Base-by-base conservation (phyloP, 345 rosid species). In the Diplotaxis tenuifolia region DNA sequence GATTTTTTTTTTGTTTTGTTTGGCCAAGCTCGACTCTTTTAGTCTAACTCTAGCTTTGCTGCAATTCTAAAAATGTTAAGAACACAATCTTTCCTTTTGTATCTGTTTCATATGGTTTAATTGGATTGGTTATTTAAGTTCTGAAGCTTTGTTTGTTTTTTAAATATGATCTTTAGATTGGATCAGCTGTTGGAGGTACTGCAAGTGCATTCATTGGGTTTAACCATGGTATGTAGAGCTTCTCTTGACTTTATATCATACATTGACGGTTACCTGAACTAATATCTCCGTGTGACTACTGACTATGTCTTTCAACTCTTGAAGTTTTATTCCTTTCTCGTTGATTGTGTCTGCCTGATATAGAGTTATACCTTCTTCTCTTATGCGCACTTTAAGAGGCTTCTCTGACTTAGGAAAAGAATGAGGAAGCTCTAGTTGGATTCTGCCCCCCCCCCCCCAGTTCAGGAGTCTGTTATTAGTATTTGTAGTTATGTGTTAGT, bases 141-240 rank as follows among this genome's bases (percentile, higher is more conserved):
- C 1, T 32, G 16, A 55, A 77, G 18, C 3, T 64, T 18, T 23
- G 7, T 3, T 45, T 64, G 27, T 0, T 42, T 5, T 12, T 23
- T 23, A 23, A 23, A 1, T 67, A 67, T 69, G 27, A 6, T 67
- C 6, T 70, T 45, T 80, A 94, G 97, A 91, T 91, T 81, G 98
- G 97, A 25, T 88, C 97, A 65, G 96, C 95, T 74, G 89, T 91
- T 67, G 95, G 98, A 60, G 98, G 97, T 52, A 78, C 81, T 4
- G 69, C 77, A 78, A 78, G 81, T 72, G 81, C 81, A 28, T 78
- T 78, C 65, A 65, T 71, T 78, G 81, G 81, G 34, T 78, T 78
- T 29, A 78, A 72, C 69, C 77, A 78, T 78, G 81, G 77, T 78
- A 66, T 59, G 68, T 5, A 32, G 9, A n/a, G 36, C 58, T 32